Base-by-base conservation (phyloP, 768 basidiomycete species). In the Lactarius quietus region DNA sequence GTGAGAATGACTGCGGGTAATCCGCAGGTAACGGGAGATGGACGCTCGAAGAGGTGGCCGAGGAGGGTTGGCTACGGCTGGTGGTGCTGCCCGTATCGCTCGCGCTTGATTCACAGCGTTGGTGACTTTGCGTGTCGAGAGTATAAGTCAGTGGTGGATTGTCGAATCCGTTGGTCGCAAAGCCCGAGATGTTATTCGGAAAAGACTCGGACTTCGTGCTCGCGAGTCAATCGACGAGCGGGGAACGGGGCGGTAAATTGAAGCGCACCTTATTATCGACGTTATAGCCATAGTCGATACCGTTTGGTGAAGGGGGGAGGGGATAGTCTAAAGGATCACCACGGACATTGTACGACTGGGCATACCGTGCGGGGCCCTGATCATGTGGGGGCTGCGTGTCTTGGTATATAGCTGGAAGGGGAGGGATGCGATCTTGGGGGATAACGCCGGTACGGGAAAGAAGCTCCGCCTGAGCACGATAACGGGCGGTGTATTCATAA, bases 11-110 rank as follows among this genome's bases (percentile, higher is more conserved):
- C 28, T 59, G 64, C 29, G 66, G 53, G 69, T 78, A 62, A 31
- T 72, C 29, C 63, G 67, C 64, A 2, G 72, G 55, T 10, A 80
- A 71, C 3, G 85, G 85, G 5, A 85, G 78, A 67, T 86, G 85
- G 12, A 80, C 76, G 33, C 69, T 79, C 8, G 84, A 84, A 10
- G 84, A 84, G 10, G 81, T 68, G 14, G 85, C 84, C 52, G 83
- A 84, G 12, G 83, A 83, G n/a, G 81, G 79, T 3, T 81, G 75
- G 1, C 82, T 83, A 8, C 77, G 78, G 26, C 78, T 77, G 3
- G 77, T 74, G 3, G 76, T 74, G 66, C 79, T 81, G 26, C 79
- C 77, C 33, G 79, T 81, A 51, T 83, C 82, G 61, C 79, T 80
- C 70, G 65, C 57, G 18, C 65, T 80, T 69, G 65, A 74, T 35